phyloP scores from a whole-genome alignment of 2,329 filamentous ascomycete genomes.

The Trichoderma arundinaceum region DNA sequence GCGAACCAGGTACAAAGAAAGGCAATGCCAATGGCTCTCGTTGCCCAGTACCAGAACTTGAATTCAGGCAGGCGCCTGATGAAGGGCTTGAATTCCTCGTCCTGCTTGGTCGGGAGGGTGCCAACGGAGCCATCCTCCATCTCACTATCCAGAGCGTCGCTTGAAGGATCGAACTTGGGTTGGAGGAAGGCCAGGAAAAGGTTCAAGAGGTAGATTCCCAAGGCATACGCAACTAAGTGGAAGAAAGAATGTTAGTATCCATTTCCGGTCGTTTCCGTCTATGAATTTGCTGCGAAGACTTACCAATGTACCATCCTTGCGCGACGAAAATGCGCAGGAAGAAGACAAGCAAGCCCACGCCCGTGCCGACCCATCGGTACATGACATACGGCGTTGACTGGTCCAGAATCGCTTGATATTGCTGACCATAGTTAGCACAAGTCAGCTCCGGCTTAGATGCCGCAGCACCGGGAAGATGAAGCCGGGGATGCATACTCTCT shows the following conservation, averaged over 20 bases:
- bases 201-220: slow-evolving; percentile 98
- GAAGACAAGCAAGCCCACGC: slow-evolving; percentile 75
- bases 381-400: slow-evolving; percentile 87
- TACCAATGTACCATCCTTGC: slow-evolving; percentile 99
- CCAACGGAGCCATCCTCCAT: slow-evolving; percentile 90
- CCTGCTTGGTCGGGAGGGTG: slow-evolving; percentile 87
- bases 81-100: slow-evolving; percentile 97
- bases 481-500: slow-evolving; percentile 61
- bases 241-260: background rate
- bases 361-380: slow-evolving; percentile 92
- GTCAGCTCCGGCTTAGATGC: slow-evolving; percentile 8
- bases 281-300: slow-evolving; percentile 35
- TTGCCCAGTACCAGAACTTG: slow-evolving; percentile 99
- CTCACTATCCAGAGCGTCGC: slow-evolving; percentile 87
- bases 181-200: slow-evolving; percentile 98
- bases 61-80: slow-evolving; percentile 96
- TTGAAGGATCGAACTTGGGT: slow-evolving; percentile 97
- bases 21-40: slow-evolving; percentile 79
- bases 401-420: slow-evolving; percentile 94
- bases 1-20: slow-evolving; percentile 92
- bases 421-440: slow-evolving; percentile 55
- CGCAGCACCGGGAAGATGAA: background rate
- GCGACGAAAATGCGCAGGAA: slow-evolving; percentile 87
- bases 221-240: slow-evolving; percentile 83
- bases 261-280: background rate